Conservation (phyloP, 2,329 filamentous ascomycete genomes). For the Alternaria dauci region DNA sequence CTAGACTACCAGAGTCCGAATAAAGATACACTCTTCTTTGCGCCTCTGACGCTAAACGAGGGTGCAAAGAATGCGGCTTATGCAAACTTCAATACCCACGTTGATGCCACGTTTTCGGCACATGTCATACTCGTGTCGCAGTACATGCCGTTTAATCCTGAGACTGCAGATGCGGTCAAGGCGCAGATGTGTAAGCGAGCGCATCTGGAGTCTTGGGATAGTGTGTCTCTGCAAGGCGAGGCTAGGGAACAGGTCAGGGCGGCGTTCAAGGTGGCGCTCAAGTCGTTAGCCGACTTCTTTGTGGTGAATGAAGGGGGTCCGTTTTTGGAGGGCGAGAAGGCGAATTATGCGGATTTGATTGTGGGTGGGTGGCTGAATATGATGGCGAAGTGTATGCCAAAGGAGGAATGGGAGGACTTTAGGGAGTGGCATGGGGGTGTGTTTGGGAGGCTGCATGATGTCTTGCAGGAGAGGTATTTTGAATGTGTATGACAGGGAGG, state of each 20-base stretch:
- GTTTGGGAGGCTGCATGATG: constrained; percentile 62
- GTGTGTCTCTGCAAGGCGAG: constrained; percentile 50
- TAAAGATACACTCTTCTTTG: constrained; percentile 38
- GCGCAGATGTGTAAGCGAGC: constrained; percentile 61
- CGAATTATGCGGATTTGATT: constrained; percentile 65
- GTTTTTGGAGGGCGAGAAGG: constrained; percentile 57
- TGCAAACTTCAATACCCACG: constrained; percentile 61
- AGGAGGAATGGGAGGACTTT: constrained; percentile 59
- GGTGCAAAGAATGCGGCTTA: constrained; percentile 48
- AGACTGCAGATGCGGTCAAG: constrained; percentile 55
- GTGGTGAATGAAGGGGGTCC: constrained; percentile 53
- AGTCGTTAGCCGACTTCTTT: constrained; percentile 56
- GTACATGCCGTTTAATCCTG: constrained; percentile 62
- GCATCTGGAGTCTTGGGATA: constrained; percentile 56
- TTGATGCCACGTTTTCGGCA: constrained; percentile 64
- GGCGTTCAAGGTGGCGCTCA: constrained; percentile 55
- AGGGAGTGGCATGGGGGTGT: constrained; percentile 60
- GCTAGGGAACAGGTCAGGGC: constrained; percentile 50
- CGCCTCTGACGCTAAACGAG: constrained; percentile 30
- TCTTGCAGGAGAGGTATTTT: constrained; percentile 40
- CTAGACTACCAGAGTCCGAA: constrained; percentile 44
- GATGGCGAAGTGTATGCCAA: constrained; percentile 52
- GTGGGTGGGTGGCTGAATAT: constrained; percentile 66
- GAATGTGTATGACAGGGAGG: constrained; percentile 6
- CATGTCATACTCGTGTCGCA: constrained; percentile 55